Evolutionary conservation across 176 grass and related monocot species (phyloP), one percentile per base, ranked within the genome.

Genomic region (Avena eriantha): DNA sequence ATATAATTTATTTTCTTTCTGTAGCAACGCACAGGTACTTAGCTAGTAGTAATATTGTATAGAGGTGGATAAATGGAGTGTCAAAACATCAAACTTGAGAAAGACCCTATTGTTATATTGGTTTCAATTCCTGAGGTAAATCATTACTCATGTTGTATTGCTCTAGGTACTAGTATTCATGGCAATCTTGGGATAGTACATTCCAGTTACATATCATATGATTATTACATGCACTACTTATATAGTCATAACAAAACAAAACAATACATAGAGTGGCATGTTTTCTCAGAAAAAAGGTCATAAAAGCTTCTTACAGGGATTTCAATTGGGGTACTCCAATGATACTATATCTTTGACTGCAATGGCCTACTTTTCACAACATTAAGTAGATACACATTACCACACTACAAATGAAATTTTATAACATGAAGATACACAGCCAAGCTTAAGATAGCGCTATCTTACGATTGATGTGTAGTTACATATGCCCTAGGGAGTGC

Each of bases 391-490:
- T 71, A 35, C 48, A 53, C 23, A 80, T 58, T 57, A 58, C 57
- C 33, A 56, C 18, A 65, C 73, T 74, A 81, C 56, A 80, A 71
- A 69, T 46, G 43, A 33, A 86, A 19, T 48, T 11, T 48, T 21
- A 55, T 69, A 17, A 21, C 64, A 29, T 18, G 19, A 71, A 88
- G 50, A 71, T 0, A 12, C 73, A 84, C 19, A 61, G 45, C 9
- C 34, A 66, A 33, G 63, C 29, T 66, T 66, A 66, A 66, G 63
- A 66, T 66, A 31, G 14, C 16, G 9, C 35, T 66, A 74, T 75
- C 8, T 67, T 84, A 47, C 69, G 50, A 18, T 85, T 76, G 61
- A 24, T 61, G 61, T 67, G n/a, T 31, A 79, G 48, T 29, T 65
- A 83, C 55, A 53, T 59, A 77, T 71, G 39, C 5, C 54, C 22